Evolutionary conservation across 192 early-diverging fungal species (phyloP), one percentile per base, ranked within the genome.

Genomic region (Linnemannia schmuckeri): DNA sequence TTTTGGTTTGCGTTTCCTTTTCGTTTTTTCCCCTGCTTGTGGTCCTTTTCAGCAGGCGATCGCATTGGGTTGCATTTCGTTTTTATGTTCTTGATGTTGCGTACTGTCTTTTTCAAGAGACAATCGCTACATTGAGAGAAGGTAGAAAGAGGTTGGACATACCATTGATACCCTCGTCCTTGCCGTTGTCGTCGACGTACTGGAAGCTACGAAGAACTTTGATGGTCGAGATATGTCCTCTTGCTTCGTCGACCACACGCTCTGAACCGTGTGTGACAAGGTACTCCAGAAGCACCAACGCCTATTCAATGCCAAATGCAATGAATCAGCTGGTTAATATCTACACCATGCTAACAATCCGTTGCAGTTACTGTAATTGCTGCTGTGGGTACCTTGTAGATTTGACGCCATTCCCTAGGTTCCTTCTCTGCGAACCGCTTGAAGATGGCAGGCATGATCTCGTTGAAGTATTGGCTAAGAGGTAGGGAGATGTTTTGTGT

Each of bases 151-250:
- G 12, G 61, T 66, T 66, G 30, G 15, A 87, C 79, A 83, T 94
- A 97, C 97, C 95, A 79, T 99, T 99, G 71, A 99, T 94, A 8
- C 98, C 98, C 88, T 99, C 97, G 88, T 99, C 98, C 83, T 99
- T 99, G 83, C 94, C 95, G 79, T 97, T 97, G 35, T 97, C 96
- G 82, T 99, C 98, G 38, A 97, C 91, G 75, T 94, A 97, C 72
- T 97, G 93, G 81, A 97, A 99, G 90, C 93, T 97, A 74, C 94
- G 91, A 73, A 98, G 91, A 57, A 95, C 94, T 80, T 97, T 98
- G 79, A 99, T 91, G 42, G 95, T 95, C n/a, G 97, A 95, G 44
- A 97, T 92, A 75, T 97, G 96, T 30, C 94, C 90, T 18, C 95
- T 92, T 74, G 96, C 94, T 75, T 96, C 94, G 82, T 98, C 97